Conservation (phyloP, 257 asterid genomes). For the Salvia hispanica region DNA sequence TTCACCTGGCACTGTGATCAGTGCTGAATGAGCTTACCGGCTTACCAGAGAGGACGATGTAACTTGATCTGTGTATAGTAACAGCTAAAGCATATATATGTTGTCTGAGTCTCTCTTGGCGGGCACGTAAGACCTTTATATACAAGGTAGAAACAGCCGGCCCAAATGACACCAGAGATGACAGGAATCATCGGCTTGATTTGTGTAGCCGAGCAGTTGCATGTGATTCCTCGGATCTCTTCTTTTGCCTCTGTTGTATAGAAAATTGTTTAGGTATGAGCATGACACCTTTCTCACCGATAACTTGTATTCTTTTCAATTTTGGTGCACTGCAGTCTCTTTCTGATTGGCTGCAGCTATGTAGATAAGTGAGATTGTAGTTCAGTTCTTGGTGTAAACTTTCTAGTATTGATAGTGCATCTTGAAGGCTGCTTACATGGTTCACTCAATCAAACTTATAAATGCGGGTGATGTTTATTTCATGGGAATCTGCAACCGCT, state of each 20-base stretch:
- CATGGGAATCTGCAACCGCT: too few relatives aligned
- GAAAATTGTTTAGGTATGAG: constrained; percentile 14
- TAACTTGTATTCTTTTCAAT: constrained; percentile 25
- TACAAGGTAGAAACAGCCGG: constrained; percentile 26
- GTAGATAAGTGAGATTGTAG: constrained; percentile 16
- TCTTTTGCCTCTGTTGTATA: constrained; percentile 23
- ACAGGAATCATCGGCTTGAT: constrained; percentile 13
- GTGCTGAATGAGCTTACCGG: constrained; percentile 37
- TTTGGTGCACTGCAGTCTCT: neutral
- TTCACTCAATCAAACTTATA: neutral
- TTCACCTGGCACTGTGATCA: constrained; percentile 41
- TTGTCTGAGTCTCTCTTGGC: constrained; percentile 1
- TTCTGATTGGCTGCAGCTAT: neutral
- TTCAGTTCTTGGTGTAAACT: constrained; percentile 10
- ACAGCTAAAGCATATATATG: constrained; percentile 8
- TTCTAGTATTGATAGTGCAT: neutral
- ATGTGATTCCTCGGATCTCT: constrained; percentile 16
- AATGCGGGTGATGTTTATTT: too few relatives aligned
- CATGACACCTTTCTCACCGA: constrained; percentile 1
- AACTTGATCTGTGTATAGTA: constrained; percentile 6
- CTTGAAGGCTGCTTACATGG: neutral
- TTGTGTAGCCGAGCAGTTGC: constrained; percentile 6
- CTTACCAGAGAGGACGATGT: constrained; percentile 6
- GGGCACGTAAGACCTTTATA: neutral
- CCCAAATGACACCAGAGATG: constrained; percentile 12